Base-by-base conservation (phyloP, 2,329 filamentous ascomycete species). In the Sporothrix curviconia region DNA sequence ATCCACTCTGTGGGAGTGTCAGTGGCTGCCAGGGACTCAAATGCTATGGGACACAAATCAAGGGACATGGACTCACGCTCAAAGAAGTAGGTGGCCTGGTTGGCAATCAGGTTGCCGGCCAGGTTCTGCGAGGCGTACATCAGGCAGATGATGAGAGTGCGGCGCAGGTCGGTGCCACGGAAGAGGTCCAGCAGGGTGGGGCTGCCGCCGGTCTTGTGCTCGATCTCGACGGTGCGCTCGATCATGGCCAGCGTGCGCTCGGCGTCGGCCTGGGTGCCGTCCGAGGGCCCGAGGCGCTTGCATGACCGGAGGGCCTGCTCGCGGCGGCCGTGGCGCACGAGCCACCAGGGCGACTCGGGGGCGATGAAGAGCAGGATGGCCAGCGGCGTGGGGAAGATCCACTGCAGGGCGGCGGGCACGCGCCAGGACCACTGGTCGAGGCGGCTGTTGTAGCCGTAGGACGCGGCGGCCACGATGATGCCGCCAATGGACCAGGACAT, bases 401-500 rank as follows among this genome's bases (percentile, higher is more conserved):
- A 83, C 67, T 83, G 80, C 9, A 82, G 66, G 3, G 77, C 78
- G 59, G 77, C 80, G 1, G 79, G 79, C 46, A 81, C 76, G 75
- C 68, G 73, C 68, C 76, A 80, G 0, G 28, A 32, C n/a, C n/a
- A n/a, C n/a, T n/a, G 28, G 28, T 32, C 28, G n/a, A n/a, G n/a
- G n/a, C n/a, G n/a, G n/a, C n/a, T n/a, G n/a, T n/a, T n/a, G n/a
- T 82, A 83, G 49, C 69, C 65, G 67, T 80, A 85, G 53, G 78
- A 79, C 60, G 81, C 75, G 59, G 70, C 81, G 32, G 75, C 78
- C 24, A 85, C 82, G 58, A 85, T 82, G 66, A 85, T 85, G 36
- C 70, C 68, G 25, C 82, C 82, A 65, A 85, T 79, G 17, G 81
- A 78, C 82, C 82, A 85, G 72, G 81, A 82, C 81, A 85, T 84